These are phyloP conservation scores for Poterioochromonas sp. DNA, from an alignment of 352 stramenopile species.

Conservation along the genomic window DNA sequence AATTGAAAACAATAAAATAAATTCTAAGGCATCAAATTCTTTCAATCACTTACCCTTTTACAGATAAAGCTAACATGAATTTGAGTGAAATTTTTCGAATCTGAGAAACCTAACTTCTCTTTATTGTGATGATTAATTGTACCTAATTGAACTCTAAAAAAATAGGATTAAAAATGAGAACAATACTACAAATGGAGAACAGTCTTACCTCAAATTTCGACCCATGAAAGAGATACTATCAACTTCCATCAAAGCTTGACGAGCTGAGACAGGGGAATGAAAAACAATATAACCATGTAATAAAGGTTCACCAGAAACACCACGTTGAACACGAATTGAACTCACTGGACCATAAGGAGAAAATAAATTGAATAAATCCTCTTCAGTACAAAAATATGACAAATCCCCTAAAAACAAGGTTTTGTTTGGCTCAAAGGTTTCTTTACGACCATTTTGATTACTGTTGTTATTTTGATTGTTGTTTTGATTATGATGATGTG, in stretches of 20 bases:
- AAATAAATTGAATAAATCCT: slow-evolving; percentile 4
- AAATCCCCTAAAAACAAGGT: slow-evolving; percentile 15
- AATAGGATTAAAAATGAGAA: neutral
- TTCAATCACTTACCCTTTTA: neutral
- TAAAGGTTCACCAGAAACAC: neutral
- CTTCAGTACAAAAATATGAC: slow-evolving; percentile 24
- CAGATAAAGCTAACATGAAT: slow-evolving; percentile 21
- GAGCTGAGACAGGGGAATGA: neutral
- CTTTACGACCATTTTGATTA: neutral
- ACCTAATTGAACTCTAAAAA: neutral
- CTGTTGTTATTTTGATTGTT: neutral
- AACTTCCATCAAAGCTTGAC: neutral
- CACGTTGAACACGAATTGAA: neutral
- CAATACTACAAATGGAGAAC: neutral
- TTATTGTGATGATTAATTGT: neutral
- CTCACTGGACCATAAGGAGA: neutral
- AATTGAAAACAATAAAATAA: neutral
- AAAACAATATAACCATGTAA: slow-evolving; percentile 17
- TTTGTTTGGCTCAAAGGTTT: neutral
- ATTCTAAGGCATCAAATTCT: neutral
- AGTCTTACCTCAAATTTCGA: neutral
- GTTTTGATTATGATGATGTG: too few species aligned
- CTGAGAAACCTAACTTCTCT: neutral
- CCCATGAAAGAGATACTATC: neutral
- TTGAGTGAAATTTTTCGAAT: neutral